Evolutionary conservation across 1,284 basidiomycete species (phyloP).

Genomic region (Spongiforma sp.): DNA sequence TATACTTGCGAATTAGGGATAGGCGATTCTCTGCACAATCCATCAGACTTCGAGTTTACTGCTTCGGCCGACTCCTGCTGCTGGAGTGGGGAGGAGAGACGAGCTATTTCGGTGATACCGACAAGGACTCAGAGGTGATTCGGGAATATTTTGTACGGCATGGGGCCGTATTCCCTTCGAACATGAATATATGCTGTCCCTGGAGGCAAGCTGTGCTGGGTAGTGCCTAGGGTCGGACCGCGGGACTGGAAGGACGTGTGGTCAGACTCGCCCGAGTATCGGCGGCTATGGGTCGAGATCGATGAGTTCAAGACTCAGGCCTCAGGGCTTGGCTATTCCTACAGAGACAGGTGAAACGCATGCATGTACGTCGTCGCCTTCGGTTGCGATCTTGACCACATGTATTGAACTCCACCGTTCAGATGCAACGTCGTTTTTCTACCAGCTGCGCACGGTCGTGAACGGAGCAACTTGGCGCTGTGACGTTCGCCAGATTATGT

Average conservation of each 20-base stretch:
- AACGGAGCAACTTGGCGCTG: conserved; percentile 75
- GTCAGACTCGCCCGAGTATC: conserved; percentile 58
- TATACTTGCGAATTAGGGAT: conserved; percentile 84
- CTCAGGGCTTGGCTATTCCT: conserved; percentile 46
- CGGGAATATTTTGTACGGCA: conserved; percentile 73
- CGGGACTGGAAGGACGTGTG: conserved; percentile 84
- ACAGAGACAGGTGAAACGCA: conserved; percentile 44
- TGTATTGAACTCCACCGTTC: too few species aligned
- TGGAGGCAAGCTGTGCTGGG: conserved; percentile 81
- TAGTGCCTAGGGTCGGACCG: conserved; percentile 64
- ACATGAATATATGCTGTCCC: conserved; percentile 66
- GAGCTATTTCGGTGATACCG: conserved; percentile 84
- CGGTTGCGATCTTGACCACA: neutral
- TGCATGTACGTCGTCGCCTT: conserved; percentile 47
- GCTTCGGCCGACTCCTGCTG: conserved; percentile 77
- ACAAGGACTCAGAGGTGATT: conserved; percentile 63
- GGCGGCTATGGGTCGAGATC: conserved; percentile 47
- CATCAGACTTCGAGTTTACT: conserved; percentile 74
- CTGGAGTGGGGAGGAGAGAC: conserved; percentile 72
- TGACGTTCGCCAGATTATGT: conserved; percentile 87
- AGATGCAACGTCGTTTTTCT: conserved; percentile 81
- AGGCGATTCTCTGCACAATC: conserved; percentile 78
- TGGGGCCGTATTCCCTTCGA: conserved; percentile 65
- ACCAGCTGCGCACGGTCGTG: conserved; percentile 81
- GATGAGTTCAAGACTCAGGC: conserved; percentile 48